Conservation (phyloP, 2,329 filamentous ascomycete species). For the Fusarium dlaminii region DNA sequence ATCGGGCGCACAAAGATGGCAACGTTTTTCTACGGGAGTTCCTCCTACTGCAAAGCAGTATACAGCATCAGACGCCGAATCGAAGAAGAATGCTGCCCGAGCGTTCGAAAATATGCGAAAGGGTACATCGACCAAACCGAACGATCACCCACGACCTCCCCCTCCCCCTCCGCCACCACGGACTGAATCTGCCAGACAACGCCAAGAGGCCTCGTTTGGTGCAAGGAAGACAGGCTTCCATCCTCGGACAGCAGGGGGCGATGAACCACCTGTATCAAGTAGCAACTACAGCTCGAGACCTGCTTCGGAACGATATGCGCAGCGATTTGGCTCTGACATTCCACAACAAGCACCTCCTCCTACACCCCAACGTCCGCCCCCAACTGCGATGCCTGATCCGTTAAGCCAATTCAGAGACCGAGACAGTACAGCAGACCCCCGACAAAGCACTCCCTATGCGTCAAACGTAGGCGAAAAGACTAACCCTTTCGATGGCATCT, state of each 20-base stretch:
- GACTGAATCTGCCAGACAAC: slow-evolving; percentile 63
- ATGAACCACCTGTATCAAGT: slow-evolving; percentile 62
- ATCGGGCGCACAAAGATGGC: slow-evolving; percentile 57
- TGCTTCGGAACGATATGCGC: slow-evolving; percentile 38
- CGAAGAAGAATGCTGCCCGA: slow-evolving; percentile 53
- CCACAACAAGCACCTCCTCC: slow-evolving; percentile 25
- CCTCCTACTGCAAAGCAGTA: slow-evolving; percentile 56
- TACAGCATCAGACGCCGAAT: slow-evolving; percentile 46
- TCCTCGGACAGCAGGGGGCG: slow-evolving; percentile 60
- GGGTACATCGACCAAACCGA: slow-evolving; percentile 41
- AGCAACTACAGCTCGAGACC: slow-evolving; percentile 60
- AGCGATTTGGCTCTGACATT: slow-evolving; percentile 15
- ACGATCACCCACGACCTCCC: slow-evolving; percentile 43
- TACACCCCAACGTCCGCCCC: slow-evolving; percentile 28
- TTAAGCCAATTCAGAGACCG: slow-evolving; percentile 56
- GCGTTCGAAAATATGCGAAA: slow-evolving; percentile 58
- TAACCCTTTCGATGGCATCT: slow-evolving; percentile 62
- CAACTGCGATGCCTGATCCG: slow-evolving; percentile 54
- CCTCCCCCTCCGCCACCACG: slow-evolving; percentile 55
- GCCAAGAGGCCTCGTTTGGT: slow-evolving; percentile 65
- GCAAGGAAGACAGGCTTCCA: slow-evolving; percentile 59
- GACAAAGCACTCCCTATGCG: slow-evolving; percentile 67
- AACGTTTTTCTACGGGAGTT: slow-evolving; percentile 53
- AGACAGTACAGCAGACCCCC: slow-evolving; percentile 55
- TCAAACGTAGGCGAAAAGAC: slow-evolving; percentile 67